Conservation (phyloP, 2,329 filamentous ascomycete genomes). For the Pseudocercospora pini-densiflorae region DNA sequence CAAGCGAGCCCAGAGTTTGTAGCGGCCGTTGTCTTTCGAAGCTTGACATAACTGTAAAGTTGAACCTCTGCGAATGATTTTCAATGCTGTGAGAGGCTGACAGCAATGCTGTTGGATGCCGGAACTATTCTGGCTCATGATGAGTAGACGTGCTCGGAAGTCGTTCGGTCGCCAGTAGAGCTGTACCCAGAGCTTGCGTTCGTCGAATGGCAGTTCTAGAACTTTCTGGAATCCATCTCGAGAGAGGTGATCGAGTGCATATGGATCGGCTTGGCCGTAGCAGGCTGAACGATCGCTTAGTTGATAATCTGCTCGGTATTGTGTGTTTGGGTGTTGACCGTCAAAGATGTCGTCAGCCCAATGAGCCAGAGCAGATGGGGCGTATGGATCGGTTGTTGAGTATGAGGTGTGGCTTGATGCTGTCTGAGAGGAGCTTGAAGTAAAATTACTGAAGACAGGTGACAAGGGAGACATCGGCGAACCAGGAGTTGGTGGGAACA, state of each 20-base stretch:
- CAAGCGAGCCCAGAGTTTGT: conserved; percentile 58
- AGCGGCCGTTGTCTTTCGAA: conserved; percentile 39
- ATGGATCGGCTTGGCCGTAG: conserved; percentile 25
- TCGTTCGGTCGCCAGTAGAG: conserved; percentile 56
- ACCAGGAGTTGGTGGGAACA: conserved; percentile 39
- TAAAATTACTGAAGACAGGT: conserved; percentile 34
- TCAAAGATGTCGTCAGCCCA: conserved; percentile 53
- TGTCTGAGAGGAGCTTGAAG: conserved; percentile 48
- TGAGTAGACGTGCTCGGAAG: conserved; percentile 58
- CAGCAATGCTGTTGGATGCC: conserved; percentile 52
- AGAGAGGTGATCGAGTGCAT: conserved; percentile 29
- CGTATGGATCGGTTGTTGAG: conserved; percentile 26
- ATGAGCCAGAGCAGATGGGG: conserved; percentile 36
- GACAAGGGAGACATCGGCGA: conserved; percentile 43
- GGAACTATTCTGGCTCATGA: conserved; percentile 50
- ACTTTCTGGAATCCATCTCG: conserved; percentile 49
- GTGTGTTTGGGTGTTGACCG: conserved; percentile 45
- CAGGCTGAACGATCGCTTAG: conserved; percentile 30
- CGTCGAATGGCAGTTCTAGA: conserved; percentile 52
- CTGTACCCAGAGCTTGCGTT: conserved; percentile 43
- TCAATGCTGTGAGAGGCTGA: conserved; percentile 55
- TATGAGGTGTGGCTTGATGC: conserved; percentile 40
- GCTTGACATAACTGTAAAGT: conserved; percentile 45
- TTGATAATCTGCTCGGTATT: conserved; percentile 38
- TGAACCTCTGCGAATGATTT: conserved; percentile 47